Conservation (phyloP, 768 basidiomycete species). For the Lepiota brunneoincarnata region DNA sequence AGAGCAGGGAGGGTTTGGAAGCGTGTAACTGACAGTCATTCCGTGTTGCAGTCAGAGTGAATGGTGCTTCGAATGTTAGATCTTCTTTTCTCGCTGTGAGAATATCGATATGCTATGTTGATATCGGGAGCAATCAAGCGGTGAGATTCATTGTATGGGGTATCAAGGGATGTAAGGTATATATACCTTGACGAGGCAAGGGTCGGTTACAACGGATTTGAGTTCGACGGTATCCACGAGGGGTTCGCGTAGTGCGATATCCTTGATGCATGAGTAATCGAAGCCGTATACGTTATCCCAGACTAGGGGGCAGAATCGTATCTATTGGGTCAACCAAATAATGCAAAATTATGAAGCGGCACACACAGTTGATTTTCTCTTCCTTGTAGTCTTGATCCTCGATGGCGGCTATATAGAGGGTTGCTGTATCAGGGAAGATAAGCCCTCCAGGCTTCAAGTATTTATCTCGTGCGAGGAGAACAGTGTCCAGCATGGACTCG, state of each 20-base stretch:
- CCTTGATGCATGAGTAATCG: slow-evolving; percentile 99
- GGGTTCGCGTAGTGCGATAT: slow-evolving; percentile 94
- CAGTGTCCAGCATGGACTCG: slow-evolving; percentile 99
- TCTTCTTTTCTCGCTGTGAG: slow-evolving; percentile 94
- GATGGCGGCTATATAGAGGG: slow-evolving; percentile 91
- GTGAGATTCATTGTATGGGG: neutral
- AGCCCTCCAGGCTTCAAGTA: slow-evolving; percentile 89
- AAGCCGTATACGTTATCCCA: slow-evolving; percentile 99
- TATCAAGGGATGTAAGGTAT: neutral
- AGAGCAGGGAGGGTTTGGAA: neutral
- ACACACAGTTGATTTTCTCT: slow-evolving; percentile 98
- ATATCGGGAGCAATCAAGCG: neutral
- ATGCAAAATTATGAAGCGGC: neutral
- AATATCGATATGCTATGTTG: slow-evolving; percentile 77
- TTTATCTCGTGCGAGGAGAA: slow-evolving; percentile 93
- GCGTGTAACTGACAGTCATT: slow-evolving; percentile 76
- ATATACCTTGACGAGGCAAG: slow-evolving; percentile 81
- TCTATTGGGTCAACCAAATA: neutral
- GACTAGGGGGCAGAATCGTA: slow-evolving; percentile 47
- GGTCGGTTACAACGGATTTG: slow-evolving; percentile 92
- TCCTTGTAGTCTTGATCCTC: slow-evolving; percentile 99
- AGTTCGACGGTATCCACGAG: slow-evolving; percentile 99
- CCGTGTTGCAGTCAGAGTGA: slow-evolving; percentile 77
- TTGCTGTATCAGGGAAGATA: slow-evolving; percentile 95
- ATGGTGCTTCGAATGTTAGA: slow-evolving; percentile 79